Evolutionary conservation across 1,284 basidiomycete species (phyloP), one percentile per base, ranked within the genome.

Genomic region (Austroboletus niveus): DNA sequence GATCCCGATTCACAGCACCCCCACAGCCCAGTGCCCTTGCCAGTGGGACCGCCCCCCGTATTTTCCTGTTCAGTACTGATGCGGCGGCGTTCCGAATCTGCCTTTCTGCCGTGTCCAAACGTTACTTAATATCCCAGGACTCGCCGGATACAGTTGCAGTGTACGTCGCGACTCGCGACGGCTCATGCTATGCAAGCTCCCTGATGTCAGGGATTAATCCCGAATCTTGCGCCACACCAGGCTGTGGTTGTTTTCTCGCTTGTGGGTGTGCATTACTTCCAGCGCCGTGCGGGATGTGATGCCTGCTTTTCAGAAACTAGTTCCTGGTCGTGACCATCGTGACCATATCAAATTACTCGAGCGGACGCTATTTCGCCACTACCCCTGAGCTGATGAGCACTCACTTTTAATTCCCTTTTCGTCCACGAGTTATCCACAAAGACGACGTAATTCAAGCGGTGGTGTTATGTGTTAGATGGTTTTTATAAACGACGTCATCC

Each of bases 1-100:
- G 51, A 58, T 58, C 52, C 38, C 48, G 57, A 47, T 52, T 60
- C 53, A 41, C 65, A 64, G 45, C 53, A 53, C 42, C 41, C 64
- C 62, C 64, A 61, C 50, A 65, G 47, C 66, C 66, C 66, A 60
- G 27, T 17, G 47, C 54, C 58, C 60, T 64, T 44, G 34, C 43
- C 41, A 54, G 49, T 43, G 32, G 46, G 49, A 40, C 46, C 42
- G 30, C 47, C n/a, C 48, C 35, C 49, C 38, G 29, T 17, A 44
- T 57, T 42, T 47, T 51, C 36, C 45, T 51, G 27, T 47, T 47
- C 39, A 53, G 36, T 3, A 17, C 46, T 47, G 32, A 41, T 63
- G 43, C 51, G 50, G 49, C 31, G 34, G 32, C 14, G 29, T 34
- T 53, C 12, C n/a, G n/a, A n/a, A 12, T 45, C 34, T 14, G 52